A percentile compares a stretch with the other conserved stretches of the same genome.
Conservation (phyloP, 2,329 filamentous ascomycete species). For the Dactylellina haptotyla region DNA sequence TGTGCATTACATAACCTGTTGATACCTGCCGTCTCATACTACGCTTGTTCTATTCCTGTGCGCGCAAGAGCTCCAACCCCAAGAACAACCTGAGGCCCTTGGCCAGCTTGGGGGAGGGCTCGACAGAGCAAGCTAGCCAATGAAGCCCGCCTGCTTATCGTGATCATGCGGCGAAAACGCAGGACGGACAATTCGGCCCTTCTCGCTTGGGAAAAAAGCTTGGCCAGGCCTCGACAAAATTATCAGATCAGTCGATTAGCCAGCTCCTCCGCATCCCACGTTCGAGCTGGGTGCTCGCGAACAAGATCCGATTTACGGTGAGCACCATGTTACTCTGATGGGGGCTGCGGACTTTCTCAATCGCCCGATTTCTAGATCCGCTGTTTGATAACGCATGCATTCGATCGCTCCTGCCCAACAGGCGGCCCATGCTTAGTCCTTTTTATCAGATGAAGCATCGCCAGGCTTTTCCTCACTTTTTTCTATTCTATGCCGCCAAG, state of each 20-base stretch:
- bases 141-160: constrained; percentile 36
- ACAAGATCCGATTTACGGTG: too few species aligned
- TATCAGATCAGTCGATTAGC: too few species aligned
- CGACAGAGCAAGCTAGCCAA: constrained; percentile 24
- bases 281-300: too few species aligned
- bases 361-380: too few species aligned
- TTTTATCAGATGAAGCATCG: neutral
- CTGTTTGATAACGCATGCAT: too few species aligned
- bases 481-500: neutral
- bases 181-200: too few species aligned
- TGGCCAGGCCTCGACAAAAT: neutral
- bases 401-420: too few species aligned
- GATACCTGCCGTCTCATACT: constrained; percentile 9
- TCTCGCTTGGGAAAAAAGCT: constrained; percentile 34
- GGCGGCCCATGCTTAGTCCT: too few species aligned
- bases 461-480: neutral
- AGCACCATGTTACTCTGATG: too few species aligned
- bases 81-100: constrained; percentile 7
- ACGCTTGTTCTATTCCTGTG: too few species aligned
- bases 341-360: too few species aligned
- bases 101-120: constrained; percentile 16
- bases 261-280: too few species aligned
- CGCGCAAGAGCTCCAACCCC: constrained; percentile 42
- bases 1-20: constrained; percentile 48
- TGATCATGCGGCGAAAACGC: constrained; percentile 19